A percentile compares a stretch with the other conserved stretches of the same genome.
These are phyloP conservation scores for Monosporozyma yasuniensis DNA, from an alignment of 805 yeast species.

Conservation along the genomic window DNA sequence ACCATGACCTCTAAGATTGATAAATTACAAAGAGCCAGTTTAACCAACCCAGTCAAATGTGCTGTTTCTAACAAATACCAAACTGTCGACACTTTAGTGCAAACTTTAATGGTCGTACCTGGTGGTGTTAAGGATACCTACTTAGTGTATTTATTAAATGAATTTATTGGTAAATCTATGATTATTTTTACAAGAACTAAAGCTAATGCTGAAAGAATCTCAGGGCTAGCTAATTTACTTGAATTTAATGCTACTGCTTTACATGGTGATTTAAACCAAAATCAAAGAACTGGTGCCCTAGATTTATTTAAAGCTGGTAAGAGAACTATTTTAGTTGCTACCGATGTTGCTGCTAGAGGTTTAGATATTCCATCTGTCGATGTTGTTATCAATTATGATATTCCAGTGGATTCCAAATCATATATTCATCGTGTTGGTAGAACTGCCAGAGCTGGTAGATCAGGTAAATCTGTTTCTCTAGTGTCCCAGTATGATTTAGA, in stretches of 20 bases:
- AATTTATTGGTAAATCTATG: conserved; percentile 72
- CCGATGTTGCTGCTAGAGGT: conserved; percentile 87
- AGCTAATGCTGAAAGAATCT: conserved; percentile 88
- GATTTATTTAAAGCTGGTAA: conserved; percentile 71
- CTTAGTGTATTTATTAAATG: conserved; percentile 73
- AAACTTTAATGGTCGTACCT: conserved; percentile 81
- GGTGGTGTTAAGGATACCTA: conserved; percentile 88
- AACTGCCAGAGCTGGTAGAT: conserved; percentile 89
- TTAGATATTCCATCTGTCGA: conserved; percentile 77
- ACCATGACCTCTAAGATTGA: conserved; percentile 95
- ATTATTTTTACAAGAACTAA: conserved; percentile 91
- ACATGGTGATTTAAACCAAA: conserved; percentile 85
- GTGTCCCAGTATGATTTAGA: conserved; percentile 95
- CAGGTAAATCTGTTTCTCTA: conserved; percentile 78
- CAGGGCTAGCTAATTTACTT: conserved; percentile 65
- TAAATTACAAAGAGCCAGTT: conserved; percentile 86
- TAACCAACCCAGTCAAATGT: conserved; percentile 79
- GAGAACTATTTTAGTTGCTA: conserved; percentile 62
- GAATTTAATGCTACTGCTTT: conserved; percentile 88
- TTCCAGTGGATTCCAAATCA: conserved; percentile 78
- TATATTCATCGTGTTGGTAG: conserved; percentile 88
- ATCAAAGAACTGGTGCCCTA: conserved; percentile 74
- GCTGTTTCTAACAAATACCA: conserved; percentile 83
- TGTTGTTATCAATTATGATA: conserved; percentile 66
- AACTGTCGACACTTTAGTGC: conserved; percentile 89